Conservation (phyloP, 2,329 filamentous ascomycete species). For the Tympanopsis confertula region DNA sequence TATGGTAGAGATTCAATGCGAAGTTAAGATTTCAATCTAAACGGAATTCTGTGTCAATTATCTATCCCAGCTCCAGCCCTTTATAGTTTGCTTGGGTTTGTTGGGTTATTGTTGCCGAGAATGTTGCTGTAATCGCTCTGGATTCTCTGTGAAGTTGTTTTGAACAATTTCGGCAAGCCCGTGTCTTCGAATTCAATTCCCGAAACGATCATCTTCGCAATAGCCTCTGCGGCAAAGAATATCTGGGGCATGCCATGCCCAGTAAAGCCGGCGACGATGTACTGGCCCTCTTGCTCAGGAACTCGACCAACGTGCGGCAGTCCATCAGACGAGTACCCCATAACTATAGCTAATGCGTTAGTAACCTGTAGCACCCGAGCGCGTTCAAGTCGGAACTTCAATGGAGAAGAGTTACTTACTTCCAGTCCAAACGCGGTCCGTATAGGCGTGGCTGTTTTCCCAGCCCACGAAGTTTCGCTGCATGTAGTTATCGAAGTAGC, state of each 20-base stretch:
- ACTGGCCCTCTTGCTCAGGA: constrained; percentile 23
- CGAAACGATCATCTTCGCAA: constrained; percentile 25
- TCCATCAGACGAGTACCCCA: constrained; percentile 27
- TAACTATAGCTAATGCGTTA: constrained; percentile 14
- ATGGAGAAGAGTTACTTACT: constrained; percentile 10
- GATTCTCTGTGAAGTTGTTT: constrained; percentile 16
- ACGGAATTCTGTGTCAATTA: too few species aligned
- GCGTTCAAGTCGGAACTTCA: constrained; percentile 5
- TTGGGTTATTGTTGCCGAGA: too few species aligned
- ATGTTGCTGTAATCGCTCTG: constrained; percentile 6
- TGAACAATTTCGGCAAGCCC: constrained; percentile 21
- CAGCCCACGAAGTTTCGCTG: constrained; percentile 33
- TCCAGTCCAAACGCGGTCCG: constrained; percentile 26
- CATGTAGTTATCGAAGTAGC: constrained; percentile 36
- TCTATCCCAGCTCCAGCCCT: too few species aligned
- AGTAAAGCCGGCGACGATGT: constrained; percentile 34
- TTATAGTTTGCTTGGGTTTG: too few species aligned
- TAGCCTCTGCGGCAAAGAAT: constrained; percentile 23
- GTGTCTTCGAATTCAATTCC: constrained; percentile 17
- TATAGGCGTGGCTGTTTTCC: constrained; percentile 25
- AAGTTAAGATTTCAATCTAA: too few species aligned
- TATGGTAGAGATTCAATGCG: too few species aligned
- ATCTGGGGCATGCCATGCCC: constrained; percentile 39
- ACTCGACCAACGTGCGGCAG: constrained; percentile 30
- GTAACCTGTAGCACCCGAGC: background rate